A percentile compares a stretch with the other conserved stretches of the same genome.
These are phyloP conservation scores for Globisporangium spinosum DNA, from an alignment of 352 stramenopile species.

Conservation along the genomic window DNA sequence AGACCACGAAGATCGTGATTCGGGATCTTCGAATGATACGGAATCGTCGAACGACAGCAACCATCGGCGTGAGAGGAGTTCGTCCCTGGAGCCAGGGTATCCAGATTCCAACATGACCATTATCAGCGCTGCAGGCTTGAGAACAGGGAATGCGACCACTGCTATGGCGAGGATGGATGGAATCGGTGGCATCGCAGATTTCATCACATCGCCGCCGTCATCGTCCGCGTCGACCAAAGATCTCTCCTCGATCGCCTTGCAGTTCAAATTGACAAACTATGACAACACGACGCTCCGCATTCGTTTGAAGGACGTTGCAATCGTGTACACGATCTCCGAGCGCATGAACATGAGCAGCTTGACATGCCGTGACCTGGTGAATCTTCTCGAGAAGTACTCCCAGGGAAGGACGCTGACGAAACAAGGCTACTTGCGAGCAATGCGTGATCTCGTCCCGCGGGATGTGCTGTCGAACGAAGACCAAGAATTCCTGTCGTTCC, in stretches of 20 bases:
- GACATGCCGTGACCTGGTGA: slow-evolving; percentile 55
- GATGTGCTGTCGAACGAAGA: slow-evolving; percentile 79
- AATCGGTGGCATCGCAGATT: slow-evolving; percentile 49
- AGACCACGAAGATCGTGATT: slow-evolving; percentile 35
- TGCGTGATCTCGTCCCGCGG: slow-evolving; percentile 71
- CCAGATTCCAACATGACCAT: slow-evolving; percentile 33
- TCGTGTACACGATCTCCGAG: slow-evolving; percentile 86
- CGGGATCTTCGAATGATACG: slow-evolving; percentile 58
- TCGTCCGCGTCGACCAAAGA: slow-evolving; percentile 45
- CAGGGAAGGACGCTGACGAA: slow-evolving; percentile 71
- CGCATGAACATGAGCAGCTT: slow-evolving; percentile 79
- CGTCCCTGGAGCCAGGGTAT: slow-evolving; percentile 42
- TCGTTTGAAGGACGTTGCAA: slow-evolving; percentile 80
- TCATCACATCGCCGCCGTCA: slow-evolving; percentile 53
- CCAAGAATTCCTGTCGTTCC: slow-evolving; percentile 86
- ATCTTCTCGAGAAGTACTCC: slow-evolving; percentile 66
- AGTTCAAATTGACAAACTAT: slow-evolving; percentile 87
- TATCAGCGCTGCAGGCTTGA: slow-evolving; percentile 37
- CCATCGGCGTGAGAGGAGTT: slow-evolving; percentile 28
- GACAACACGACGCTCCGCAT: slow-evolving; percentile 79
- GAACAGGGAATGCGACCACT: slow-evolving; percentile 33
- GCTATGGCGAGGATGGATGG: slow-evolving; percentile 50
- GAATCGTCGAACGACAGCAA: slow-evolving; percentile 65
- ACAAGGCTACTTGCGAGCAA: slow-evolving; percentile 64
- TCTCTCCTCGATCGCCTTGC: slow-evolving; percentile 67